A percentile compares a stretch with the other conserved stretches of the same genome.
Conservation (phyloP, 805 yeast species). For the Nakazawaea anatomiae region DNA sequence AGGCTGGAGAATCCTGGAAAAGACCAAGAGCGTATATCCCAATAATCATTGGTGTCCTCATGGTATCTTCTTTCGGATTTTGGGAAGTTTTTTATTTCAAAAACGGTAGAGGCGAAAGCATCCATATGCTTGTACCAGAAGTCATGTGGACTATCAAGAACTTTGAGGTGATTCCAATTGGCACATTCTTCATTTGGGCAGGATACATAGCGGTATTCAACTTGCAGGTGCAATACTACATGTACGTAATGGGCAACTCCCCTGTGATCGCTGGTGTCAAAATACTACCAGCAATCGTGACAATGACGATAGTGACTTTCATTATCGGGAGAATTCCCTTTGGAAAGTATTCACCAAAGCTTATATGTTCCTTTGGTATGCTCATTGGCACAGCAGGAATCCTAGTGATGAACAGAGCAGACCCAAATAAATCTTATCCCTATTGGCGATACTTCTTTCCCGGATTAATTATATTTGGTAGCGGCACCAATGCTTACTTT, state of each 20-base stretch:
- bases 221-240: neutral
- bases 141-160: slow-evolving; percentile 21
- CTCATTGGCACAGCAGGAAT: neutral
- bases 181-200: neutral
- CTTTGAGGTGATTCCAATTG: slow-evolving; percentile 17
- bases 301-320: neutral
- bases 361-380: neutral
- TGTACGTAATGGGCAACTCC: neutral
- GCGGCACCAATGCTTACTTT: slow-evolving; percentile 25
- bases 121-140: slow-evolving; percentile 22
- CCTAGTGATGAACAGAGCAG: neutral
- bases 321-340: neutral
- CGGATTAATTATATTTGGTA: neutral
- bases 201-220: neutral
- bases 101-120: slow-evolving; percentile 12
- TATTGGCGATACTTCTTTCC: slow-evolving; percentile 23
- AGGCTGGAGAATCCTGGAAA: slow-evolving; percentile 39
- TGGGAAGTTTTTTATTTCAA: slow-evolving; percentile 22
- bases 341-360: slow-evolving; percentile 15
- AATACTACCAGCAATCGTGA: slow-evolving; percentile 18
- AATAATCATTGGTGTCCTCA: slow-evolving; percentile 29
- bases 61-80: slow-evolving; percentile 20
- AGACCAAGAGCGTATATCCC: slow-evolving; percentile 35
- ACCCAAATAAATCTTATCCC: slow-evolving; percentile 11
- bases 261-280: slow-evolving; percentile 9